Evolutionary conservation across 495 filamentous ascomycete genomes (phyloP).

Genomic region (Daldinia caldariorum): DNA sequence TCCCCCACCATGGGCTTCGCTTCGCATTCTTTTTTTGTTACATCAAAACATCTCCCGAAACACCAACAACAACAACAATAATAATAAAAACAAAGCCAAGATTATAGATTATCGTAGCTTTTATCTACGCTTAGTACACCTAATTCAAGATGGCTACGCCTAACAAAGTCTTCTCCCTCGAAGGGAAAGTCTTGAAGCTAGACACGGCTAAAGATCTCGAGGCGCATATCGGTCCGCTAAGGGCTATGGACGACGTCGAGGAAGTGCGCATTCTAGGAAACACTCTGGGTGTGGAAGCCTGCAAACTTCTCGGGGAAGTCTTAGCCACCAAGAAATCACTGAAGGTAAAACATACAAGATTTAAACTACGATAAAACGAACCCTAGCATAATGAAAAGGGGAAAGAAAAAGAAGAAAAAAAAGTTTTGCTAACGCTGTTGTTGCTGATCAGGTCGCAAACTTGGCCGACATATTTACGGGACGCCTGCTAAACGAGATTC

Average conservation of each 20-base stretch:
- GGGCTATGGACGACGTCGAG: conserved; percentile 76
- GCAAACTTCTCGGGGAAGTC: conserved; percentile 79
- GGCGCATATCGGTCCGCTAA: conserved; percentile 79
- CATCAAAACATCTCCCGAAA: not conserved
- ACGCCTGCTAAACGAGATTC: conserved; percentile 92
- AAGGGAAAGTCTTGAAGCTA: conserved; percentile 90
- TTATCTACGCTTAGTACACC: conserved; percentile 4
- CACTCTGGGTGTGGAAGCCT: conserved; percentile 89
- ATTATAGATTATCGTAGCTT: conserved; percentile 5
- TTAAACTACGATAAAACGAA: not conserved
- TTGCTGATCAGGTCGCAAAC: conserved; percentile 72
- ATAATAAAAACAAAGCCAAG: not conserved
- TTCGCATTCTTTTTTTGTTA: conserved; percentile 7
- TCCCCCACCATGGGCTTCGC: conserved; percentile 19
- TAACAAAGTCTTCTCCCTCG: conserved; percentile 84
- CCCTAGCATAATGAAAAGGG: not conserved
- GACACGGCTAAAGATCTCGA: conserved; percentile 86
- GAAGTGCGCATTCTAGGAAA: conserved; percentile 87
- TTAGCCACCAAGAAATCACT: conserved; percentile 83
- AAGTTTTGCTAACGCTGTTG: conserved; percentile 34
- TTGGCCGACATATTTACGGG: conserved; percentile 97
- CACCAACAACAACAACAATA: not conserved
- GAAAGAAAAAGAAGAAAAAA: too few relatives aligned
- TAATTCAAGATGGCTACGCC: conserved; percentile 54
- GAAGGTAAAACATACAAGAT: conserved; percentile 59